Evolutionary conservation across 106 monocot species (phyloP), one percentile per base, ranked within the genome.

Genomic region (Chionographis japonica): DNA sequence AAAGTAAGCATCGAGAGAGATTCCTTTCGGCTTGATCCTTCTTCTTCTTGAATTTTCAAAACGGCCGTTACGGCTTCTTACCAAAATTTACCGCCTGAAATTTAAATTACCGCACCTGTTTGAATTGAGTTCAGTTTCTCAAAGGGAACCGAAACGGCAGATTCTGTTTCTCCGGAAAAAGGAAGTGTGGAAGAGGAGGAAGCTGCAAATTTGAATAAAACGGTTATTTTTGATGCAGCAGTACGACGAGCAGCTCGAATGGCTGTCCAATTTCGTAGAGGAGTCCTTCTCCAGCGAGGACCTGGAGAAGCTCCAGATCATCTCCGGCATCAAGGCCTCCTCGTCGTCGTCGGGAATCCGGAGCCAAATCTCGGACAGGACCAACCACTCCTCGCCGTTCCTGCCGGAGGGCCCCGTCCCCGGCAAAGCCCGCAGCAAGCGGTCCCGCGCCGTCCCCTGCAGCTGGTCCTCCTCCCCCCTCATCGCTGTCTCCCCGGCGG

Each of bases 261-360:
- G 90, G 90, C 74, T 90, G 7, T 86, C 90, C 4, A 86, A 86
- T 36, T 78, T 86, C 67, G 83, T 83, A 41, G 84, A 88, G 52
- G 86, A 82, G 9, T 77, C 85, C 17, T 81, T 83, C 69, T 86
- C 85, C 46, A 68, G 62, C 59, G 82, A 90, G 12, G 85, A 85
- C 39, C 53, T 72, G 16, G 61, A 84, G 53, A 79, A 79, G 53
- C 69, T 81, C 3, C 81, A 81, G 27, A 81, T 88, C 69, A 71
- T 88, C 58, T 78, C 84, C 12, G 76, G 78, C 38, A 43, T 56
- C 46, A 65, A 77, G 27, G 11, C 68, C 18, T 62, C 82, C 36
- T 13, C 58, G 37, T 35, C 84, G 16, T 75, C 74, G 17, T 58
- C 56, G 16, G 55, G 39, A 40, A 42, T 40, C 5, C 52, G 40